phyloP scores from a whole-genome alignment of 2,329 filamentous ascomycete species.

The Leptographium flavum region DNA sequence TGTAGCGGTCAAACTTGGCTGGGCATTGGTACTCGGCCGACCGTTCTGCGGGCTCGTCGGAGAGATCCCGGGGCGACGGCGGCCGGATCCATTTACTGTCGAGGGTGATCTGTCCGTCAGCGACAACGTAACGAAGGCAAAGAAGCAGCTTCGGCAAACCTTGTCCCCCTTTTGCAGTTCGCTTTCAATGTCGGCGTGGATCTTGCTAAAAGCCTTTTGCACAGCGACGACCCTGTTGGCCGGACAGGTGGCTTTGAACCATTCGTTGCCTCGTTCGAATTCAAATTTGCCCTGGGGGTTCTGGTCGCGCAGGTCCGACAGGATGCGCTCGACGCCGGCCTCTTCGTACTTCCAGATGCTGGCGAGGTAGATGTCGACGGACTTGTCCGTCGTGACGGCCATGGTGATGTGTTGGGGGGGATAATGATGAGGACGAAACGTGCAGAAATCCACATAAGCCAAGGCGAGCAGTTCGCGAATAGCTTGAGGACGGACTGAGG shows the following conservation, averaged over 20 bases:
- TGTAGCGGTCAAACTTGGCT: constrained; percentile 5
- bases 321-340: constrained; percentile 11
- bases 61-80: neutral
- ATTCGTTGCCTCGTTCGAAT: constrained; percentile 13
- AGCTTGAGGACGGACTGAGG: no score
- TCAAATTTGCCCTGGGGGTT: constrained; percentile 11
- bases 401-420: neutral
- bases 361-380: constrained; percentile 14
- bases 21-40: constrained; percentile 10
- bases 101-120: neutral
- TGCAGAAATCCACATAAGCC: no score
- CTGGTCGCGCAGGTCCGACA: constrained; percentile 9
- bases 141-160: neutral
- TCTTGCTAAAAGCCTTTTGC: constrained; percentile 6
- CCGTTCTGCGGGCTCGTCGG: neutral
- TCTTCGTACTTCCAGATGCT: constrained; percentile 16
- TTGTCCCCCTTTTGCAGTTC: neutral
- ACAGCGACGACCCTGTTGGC: constrained; percentile 4
- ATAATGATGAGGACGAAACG: no score
- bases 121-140: neutral
- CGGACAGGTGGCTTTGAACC: constrained; percentile 15
- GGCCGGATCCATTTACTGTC: constrained; percentile 3
- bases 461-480: no score
- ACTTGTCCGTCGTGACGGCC: neutral
- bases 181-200: constrained; percentile 7